A percentile compares a stretch with the other conserved stretches of the same genome.
Evolutionary conservation across 805 yeast species (phyloP).

Genomic region (Kodamaea jinghongensis): DNA sequence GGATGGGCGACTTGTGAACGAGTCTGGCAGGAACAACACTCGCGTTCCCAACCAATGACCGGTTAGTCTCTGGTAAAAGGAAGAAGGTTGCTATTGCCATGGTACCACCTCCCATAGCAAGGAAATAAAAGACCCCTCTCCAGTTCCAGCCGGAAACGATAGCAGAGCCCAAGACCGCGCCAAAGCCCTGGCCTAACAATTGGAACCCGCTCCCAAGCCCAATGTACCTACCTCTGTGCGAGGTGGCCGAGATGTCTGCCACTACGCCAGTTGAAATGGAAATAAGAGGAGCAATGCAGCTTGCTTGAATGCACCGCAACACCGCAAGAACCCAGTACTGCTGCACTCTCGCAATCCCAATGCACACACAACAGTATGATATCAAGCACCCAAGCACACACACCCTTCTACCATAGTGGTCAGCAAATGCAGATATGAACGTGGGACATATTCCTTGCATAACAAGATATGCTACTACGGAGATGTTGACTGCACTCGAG

Average conservation of each 20-base stretch:
- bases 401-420: conserved; percentile 70
- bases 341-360: conserved; percentile 61
- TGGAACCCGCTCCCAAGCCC: conserved; percentile 66
- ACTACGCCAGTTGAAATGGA: conserved; percentile 68
- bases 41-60: conserved; percentile 74
- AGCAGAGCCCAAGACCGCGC: conserved; percentile 66
- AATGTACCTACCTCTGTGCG: conserved; percentile 66
- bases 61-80: conserved; percentile 69
- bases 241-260: conserved; percentile 67
- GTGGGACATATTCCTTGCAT: conserved; percentile 79
- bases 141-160: conserved; percentile 41
- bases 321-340: conserved; percentile 61
- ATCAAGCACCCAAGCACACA: conserved; percentile 52
- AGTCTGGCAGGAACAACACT: conserved; percentile 49
- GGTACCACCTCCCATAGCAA: conserved; percentile 60
- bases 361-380: conserved; percentile 57
- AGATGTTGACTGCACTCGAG: conserved; percentile 58
- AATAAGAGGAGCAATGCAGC: conserved; percentile 73
- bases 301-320: conserved; percentile 72
- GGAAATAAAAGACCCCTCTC: conserved; percentile 78
- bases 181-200: conserved; percentile 72
- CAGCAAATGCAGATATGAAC: conserved; percentile 66
- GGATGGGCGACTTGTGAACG: conserved; percentile 46
- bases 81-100: conserved; percentile 31
- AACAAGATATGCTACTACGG: conserved; percentile 73